These are phyloP conservation scores for Paramecium biaurelia DNA, from an alignment of 73 alveolate species.

Conservation along the genomic window DNA sequence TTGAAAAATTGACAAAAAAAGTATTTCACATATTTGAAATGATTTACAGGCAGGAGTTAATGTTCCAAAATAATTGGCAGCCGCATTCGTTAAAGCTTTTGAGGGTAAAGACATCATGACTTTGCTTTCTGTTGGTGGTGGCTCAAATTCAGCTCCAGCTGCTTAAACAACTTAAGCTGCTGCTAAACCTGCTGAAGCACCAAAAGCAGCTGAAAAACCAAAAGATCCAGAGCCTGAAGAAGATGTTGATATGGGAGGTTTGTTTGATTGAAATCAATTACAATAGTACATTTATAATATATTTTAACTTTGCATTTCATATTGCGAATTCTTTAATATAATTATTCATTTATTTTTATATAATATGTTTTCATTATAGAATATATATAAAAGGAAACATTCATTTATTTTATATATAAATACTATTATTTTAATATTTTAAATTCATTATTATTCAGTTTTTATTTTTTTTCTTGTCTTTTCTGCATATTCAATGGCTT, in stretches of 20 bases:
- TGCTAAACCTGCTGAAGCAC: conserved; percentile 42
- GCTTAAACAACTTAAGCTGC: conserved; percentile 18
- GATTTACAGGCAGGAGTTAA: conserved; percentile 32
- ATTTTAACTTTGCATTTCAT: not conserved
- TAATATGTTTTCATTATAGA: not conserved
- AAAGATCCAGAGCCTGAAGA: conserved; percentile 53
- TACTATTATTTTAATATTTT: not conserved
- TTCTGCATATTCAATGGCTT: not conserved
- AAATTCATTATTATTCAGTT: not conserved
- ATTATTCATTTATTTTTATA: not conserved
- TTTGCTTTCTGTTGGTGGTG: conserved; percentile 22
- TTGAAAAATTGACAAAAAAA: not conserved
- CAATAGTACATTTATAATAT: conserved; percentile 3
- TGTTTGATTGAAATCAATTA: conserved; percentile 48
- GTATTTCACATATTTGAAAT: not conserved
- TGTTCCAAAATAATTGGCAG: not conserved
- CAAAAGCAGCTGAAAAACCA: conserved; percentile 19
- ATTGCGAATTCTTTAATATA: not conserved
- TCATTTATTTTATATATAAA: not conserved
- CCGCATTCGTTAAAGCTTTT: conserved; percentile 32
- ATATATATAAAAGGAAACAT: too few species aligned
- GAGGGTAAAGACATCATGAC: not conserved
- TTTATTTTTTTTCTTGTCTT: not conserved
- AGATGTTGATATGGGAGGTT: conserved; percentile 59
- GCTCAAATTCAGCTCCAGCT: conserved; percentile 12